Evolutionary conservation across 202 grass and related monocot genomes (phyloP).

Genomic region (Panicum hallii): DNA sequence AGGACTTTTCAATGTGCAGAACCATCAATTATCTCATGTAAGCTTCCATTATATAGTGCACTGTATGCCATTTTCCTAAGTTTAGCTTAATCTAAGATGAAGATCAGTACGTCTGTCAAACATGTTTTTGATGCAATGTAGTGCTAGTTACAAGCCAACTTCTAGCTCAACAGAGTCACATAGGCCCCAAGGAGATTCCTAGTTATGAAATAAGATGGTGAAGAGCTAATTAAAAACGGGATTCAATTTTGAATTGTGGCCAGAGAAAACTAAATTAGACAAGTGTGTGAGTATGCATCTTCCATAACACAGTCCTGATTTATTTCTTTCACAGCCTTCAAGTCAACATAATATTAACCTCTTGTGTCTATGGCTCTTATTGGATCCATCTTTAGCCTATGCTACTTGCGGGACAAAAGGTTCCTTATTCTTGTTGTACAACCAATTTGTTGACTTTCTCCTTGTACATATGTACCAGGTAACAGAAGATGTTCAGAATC

Average conservation of each 20-base stretch:
- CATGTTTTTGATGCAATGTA: neutral
- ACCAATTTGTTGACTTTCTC: slow-evolving; percentile 27
- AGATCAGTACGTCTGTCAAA: neutral
- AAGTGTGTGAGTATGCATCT: neutral
- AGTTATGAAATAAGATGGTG: slow-evolving; percentile 2
- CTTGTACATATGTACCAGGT: slow-evolving; percentile 63
- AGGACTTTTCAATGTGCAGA: slow-evolving; percentile 60
- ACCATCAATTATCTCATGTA: slow-evolving; percentile 85
- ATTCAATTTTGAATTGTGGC: slow-evolving; percentile 12
- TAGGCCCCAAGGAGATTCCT: neutral
- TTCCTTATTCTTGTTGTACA: slow-evolving; percentile 11
- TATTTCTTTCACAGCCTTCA: neutral
- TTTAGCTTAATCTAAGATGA: slow-evolving; percentile 36
- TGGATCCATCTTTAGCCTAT: neutral
- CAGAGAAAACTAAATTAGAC: slow-evolving; percentile 9
- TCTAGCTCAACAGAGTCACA: neutral
- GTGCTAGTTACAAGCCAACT: neutral
- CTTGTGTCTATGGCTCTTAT: neutral
- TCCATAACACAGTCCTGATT: neutral
- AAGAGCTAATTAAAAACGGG: neutral
- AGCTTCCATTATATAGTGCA: slow-evolving; percentile 43
- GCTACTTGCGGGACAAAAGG: neutral
- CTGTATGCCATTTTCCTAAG: neutral
- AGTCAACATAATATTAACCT: neutral
- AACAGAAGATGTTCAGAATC: slow-evolving; percentile 85